Base-by-base conservation (phyloP, 83 land plant genomes). In the Diphasiastrum complanatum region DNA sequence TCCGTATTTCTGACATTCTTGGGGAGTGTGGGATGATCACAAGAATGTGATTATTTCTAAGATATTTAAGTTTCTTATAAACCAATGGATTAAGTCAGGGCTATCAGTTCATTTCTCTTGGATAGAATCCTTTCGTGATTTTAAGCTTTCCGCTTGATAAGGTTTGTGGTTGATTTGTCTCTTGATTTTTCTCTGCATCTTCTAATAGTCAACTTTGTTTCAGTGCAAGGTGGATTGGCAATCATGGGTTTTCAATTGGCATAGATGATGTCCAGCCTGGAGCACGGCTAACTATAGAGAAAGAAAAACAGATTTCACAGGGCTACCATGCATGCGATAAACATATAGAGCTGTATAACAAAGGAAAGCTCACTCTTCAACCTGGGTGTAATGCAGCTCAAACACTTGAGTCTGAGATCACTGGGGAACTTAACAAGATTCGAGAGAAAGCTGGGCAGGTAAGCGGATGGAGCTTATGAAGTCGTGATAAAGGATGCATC, bases 211-310 rank as follows among this genome's bases (percentile, higher is more conserved):
- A n/a, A 30, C 25, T 33, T 60, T 20, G 10, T 45, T 65, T 28
- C 82, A 92, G 98, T 81, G 96, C 98, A 48, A 84, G 98, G 49
- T 92, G 98, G 98, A 92, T 92, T 36, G 96, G 98, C 14, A 92
- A 92, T 64, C 98, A 92, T 76, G 98, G 96, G 33, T 93, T 93
- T 65, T 85, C 99, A 29, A 93, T 93, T 75, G 99, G 99, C 5
- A 88, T 93, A 49, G 96, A 93, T 78, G 99, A 93, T 73, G 91
- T 93, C 37, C 96, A 86, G 51, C 99, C 99, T 5, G 80, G 84
- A 43, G 70, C 73, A 11, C 65, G 66, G 25, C 58, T 78, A 29
- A 49, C 48, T 28, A 49, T 52, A 25, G 75, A 78, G 69, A 92
- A 83, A 60, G 73, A 71, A 41, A 61, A 68, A 3, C 76, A 36